phyloP scores from a whole-genome alignment of 1,139 yeast genomes.

The Lodderomyces metapsilosis region DNA sequence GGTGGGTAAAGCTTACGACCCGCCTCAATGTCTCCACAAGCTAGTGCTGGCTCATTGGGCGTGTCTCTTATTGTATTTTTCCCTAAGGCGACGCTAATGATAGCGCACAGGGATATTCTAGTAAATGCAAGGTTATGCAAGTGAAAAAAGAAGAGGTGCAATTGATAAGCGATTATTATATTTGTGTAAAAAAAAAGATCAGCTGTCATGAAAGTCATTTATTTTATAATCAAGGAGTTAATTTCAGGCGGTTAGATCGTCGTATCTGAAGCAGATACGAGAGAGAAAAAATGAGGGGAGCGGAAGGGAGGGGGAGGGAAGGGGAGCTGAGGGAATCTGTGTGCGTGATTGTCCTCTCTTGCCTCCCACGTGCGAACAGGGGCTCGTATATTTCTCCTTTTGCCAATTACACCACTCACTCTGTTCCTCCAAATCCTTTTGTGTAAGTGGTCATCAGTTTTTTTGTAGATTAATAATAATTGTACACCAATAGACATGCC shows the following conservation, averaged over 20 bases:
- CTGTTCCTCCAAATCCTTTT: too few relatives aligned
- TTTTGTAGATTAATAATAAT: not conserved
- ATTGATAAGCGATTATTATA: conserved; percentile 2
- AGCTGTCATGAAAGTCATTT: not conserved
- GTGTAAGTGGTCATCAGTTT: not conserved
- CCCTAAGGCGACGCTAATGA: not conserved
- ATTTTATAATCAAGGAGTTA: not conserved
- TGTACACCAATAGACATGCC: too few relatives aligned
- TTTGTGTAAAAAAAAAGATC: not conserved
- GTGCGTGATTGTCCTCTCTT: too few relatives aligned
- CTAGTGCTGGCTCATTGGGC: not conserved
- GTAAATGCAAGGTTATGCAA: not conserved
- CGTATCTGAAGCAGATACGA: too few relatives aligned
- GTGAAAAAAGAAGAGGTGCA: not conserved
- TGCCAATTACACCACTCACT: too few relatives aligned
- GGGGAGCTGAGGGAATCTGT: too few relatives aligned
- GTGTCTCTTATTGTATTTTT: not conserved
- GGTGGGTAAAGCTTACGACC: not conserved
- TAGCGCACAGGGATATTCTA: too few relatives aligned
- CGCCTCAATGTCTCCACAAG: not conserved
- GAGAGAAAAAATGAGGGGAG: too few relatives aligned
- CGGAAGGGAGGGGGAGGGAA: too few relatives aligned
- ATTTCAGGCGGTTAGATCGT: too few relatives aligned
- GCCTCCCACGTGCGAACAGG: too few relatives aligned
- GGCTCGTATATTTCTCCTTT: too few relatives aligned